These are phyloP conservation scores for Obelidium mucronatum DNA, from an alignment of 192 early-diverging fungal species.

Conservation along the genomic window DNA sequence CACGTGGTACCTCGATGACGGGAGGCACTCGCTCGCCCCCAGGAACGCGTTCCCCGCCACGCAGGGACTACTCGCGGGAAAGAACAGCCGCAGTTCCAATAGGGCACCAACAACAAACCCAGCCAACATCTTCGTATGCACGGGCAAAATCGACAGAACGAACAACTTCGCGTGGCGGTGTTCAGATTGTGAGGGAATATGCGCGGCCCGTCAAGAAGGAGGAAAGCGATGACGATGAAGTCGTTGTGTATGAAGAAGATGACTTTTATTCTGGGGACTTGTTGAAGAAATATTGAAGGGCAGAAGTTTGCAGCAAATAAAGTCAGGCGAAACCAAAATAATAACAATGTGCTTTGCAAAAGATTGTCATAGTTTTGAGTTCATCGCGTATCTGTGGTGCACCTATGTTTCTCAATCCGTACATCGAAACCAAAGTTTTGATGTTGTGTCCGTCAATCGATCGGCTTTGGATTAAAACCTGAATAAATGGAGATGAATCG, in stretches of 20 bases:
- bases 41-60: neutral
- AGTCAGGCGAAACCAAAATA: no score
- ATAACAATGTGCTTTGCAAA: no score
- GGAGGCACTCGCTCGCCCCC: neutral
- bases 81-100: neutral
- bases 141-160: neutral
- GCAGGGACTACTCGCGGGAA: neutral
- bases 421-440: no score
- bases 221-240: constrained; percentile 9
- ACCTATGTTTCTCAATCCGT: no score
- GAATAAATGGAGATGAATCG: no score
- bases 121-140: neutral
- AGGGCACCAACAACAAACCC: neutral
- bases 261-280: no score
- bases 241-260: constrained; percentile 22
- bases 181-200: constrained; percentile 21
- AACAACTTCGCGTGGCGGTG: neutral
- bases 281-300: no score
- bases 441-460: no score
- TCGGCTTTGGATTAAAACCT: no score
- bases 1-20: neutral
- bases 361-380: no score
- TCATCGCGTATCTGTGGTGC: no score
- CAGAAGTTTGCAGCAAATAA: no score
- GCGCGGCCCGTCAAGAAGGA: neutral